Base-by-base conservation (phyloP, 2,329 filamentous ascomycete genomes). In the Cladosporium cucumerinum region DNA sequence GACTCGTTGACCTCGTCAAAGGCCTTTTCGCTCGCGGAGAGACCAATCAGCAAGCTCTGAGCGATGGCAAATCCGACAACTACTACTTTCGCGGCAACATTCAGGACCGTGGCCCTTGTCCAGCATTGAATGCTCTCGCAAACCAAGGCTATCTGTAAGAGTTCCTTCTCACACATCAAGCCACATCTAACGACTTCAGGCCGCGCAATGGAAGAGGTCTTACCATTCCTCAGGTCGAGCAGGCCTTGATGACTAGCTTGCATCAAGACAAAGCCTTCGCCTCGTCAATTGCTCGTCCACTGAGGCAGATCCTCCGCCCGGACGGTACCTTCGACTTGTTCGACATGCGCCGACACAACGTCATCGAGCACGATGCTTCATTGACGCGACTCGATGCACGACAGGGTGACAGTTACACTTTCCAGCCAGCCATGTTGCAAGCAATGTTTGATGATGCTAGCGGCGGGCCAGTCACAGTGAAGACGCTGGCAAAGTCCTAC, bases 361-460 rank as follows among this genome's bases (percentile, higher is more conserved):
- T 75, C 6, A 69, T 77, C 51, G 75, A 77, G 67, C 75, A 77
- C 67, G 75, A 77, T 61, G 69, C 70, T 7, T 76, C 74, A 28
- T 70, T 77, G 61, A 75, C 74, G 2, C 70, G 75, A 16, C 70
- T 76, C 7, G 75, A 77, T 59, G 71, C 72, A 54, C 72, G 70
- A 16, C 74, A 76, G 36, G 74, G 74, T 18, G 73, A 76, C 63
- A 76, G 77, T 54, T 76, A 73, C 67, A 74, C 69, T 25, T 70
- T 77, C 63, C 73, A 76, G 63, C 73, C 70, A 5, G 68, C 67
- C 12, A 74, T 76, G 72, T 66, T 76, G 34, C 66, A 75, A 57
- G 72, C 68, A 16, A 71, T 76, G 65, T 63, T 75, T 43, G 69
- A 68, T 26, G 72, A 76, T 57, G 75, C 74, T n/a, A 63, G 70